These are phyloP conservation scores for Licmophora abbreviata DNA, from an alignment of 108 stramenopile species.

Conservation along the genomic window DNA sequence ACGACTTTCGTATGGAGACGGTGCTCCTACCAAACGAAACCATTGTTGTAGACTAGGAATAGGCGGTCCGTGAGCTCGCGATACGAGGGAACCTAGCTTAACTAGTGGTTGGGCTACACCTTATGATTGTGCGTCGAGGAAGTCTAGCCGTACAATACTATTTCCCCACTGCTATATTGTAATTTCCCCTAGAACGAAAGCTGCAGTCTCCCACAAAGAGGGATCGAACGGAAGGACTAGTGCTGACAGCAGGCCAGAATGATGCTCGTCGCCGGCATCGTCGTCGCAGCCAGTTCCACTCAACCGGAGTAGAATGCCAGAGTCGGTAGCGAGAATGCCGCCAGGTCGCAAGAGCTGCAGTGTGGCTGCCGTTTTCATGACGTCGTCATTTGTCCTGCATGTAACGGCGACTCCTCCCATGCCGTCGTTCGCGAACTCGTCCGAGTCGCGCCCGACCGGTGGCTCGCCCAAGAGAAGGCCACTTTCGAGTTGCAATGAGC, in stretches of 20 bases:
- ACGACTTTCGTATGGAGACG: conserved; percentile 67
- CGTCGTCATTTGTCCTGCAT: conserved; percentile 18
- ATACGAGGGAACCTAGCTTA: neutral
- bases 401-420: conserved; percentile 25
- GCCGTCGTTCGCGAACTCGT: conserved; percentile 6
- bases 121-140: neutral
- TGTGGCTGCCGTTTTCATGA: conserved; percentile 17
- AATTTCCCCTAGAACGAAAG: conserved; percentile 3
- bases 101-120: neutral
- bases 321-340: conserved; percentile 13
- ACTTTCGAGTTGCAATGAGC: neutral
- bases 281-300: neutral
- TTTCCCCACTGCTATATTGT: neutral
- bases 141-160: neutral
- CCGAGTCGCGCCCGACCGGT: neutral
- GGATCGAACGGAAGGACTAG: conserved; percentile 38
- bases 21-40: conserved; percentile 39
- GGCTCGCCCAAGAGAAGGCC: neutral
- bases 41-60: conserved; percentile 6
- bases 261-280: conserved; percentile 2
- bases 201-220: conserved; percentile 30
- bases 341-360: neutral
- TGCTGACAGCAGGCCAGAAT: conserved; percentile 17
- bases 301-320: conserved; percentile 22
- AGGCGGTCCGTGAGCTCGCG: neutral